Evolutionary conservation across 495 filamentous ascomycete genomes (phyloP), one percentile per base, ranked within the genome.

Genomic region (Penicillium silybi): DNA sequence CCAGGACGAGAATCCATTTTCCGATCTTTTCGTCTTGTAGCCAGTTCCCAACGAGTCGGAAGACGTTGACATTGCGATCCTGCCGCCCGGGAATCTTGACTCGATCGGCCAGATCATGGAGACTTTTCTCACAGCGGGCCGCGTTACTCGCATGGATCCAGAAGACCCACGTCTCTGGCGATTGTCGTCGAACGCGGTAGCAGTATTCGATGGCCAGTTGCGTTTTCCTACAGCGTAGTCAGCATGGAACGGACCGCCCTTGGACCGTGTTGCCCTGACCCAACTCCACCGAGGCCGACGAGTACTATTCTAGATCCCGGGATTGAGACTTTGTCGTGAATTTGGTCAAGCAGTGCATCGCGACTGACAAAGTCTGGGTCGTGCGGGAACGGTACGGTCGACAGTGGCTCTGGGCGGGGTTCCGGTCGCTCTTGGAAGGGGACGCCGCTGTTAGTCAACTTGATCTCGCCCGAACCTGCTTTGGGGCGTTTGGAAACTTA

Each of bases 141-240:
- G 41, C 40, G 37, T 57, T 74, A 44, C 70, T 71, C 2, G 71
- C 70, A 52, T 75, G 69, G 4, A 80, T 53, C 77, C 79, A 82
- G 56, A 82, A 76, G 8, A 80, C 68, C 66, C 67, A 77, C 20
- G 65, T 78, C n/a, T 62, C 44, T 2, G 69, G 73, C 16, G 61
- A 73, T 41, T 74, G 50, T 1, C 0, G 15, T 56, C 62, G 65
- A 11, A 57, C 48, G 50, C 51, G 61, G 48, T 77, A 74, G 18
- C 48, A 41, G 47, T 75, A 64, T 57, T 77, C 64, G 46, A 74
- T 70, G 15, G 65, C 67, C 27, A 73, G 60, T 44, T 66, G 67
- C 1, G 71, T 62, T 56, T 73, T 74, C 9, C 71, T 73, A 22
- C 13, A n/a, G n/a, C n/a, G n/a, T n/a, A n/a, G n/a, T n/a, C 32